Evolutionary conservation across 2,329 filamentous ascomycete genomes (phyloP), one percentile per base, ranked within the genome.

Genomic region (Alternaria rosae): DNA sequence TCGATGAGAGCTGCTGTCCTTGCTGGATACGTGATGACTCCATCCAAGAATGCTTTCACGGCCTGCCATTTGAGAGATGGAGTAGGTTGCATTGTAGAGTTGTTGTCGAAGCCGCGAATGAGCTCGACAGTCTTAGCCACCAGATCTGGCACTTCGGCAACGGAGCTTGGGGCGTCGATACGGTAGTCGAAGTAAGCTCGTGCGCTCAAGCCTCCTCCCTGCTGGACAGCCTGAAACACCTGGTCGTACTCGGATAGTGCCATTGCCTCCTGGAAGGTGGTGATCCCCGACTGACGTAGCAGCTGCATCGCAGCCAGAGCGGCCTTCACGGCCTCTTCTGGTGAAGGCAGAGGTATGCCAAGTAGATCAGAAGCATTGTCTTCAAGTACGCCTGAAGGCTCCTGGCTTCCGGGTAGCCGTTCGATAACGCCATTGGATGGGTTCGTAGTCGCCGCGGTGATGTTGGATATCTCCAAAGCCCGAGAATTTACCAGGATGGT

Each of bases 171-270:
- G 8, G 55, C 32, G 12, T 57, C 55, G 13, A 57, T 28, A 15
- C 45, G 55, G 55, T 57, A 57, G 30, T 57, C 45, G 23, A 57
- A 57, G 32, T 20, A 57, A 12, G 45, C 55, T 43, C 55, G 44
- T 50, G 55, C 45, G 32, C 55, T 57, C 21, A 57, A 3, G 2
- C 32, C 55, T 21, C 38, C 47, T n/a, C 41, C 32, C 17, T 50
- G 30, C 17, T 26, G 55, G 4, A 57, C 17, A 42, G 45, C 47
- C 4, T 43, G 21, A 26, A 58, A 58, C n/a, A 58, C 15, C 28
- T 32, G 21, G 20, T 52, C 38, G 45, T 44, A 38, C 9, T 52
- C 55, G 9, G n/a, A 5, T 11, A 23, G 21, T 20, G 55, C 55
- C 28, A 47, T 32, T 5, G 55, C 55, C 26, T 58, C 55, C 17